Evolutionary conservation across 352 stramenopile species (phyloP), one percentile per base, ranked within the genome.

Genomic region (Plasmopara halstedii): DNA sequence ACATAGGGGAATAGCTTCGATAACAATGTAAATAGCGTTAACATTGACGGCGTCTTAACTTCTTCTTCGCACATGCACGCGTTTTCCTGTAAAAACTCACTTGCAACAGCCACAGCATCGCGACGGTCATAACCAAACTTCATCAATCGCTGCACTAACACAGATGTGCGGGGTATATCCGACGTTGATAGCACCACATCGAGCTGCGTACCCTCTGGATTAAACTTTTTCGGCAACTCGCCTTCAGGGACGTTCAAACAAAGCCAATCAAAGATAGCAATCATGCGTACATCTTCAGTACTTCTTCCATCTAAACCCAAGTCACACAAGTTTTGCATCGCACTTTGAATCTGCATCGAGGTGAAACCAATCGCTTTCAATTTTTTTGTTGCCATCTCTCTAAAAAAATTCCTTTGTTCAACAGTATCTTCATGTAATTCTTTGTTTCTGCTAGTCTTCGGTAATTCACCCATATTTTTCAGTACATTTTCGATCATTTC

Each of bases 401-500:
- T 45, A 29, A 29, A 29, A 2, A 29, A 4, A 29, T 50, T 44
- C 31, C n/a, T 52, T 25, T 38, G 21, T 18, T 58, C 3, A n/a
- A 18, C 25, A n/a, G n/a, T n/a, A 1, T 47, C 38, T 11, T 45
- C 39, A 7, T 42, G 7, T 14, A 35, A 17, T 18, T 26, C 4
- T 29, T 17, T 20, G 22, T 49, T 39, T 2, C 21, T 27, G 11
- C 4, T 49, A 19, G 32, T 54, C 50, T 32, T 56, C 2, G 58
- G 34, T 38, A 62, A 57, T 1, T 47, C 54, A 2, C 69, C 70
- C 4, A 88, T 29, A 2, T 73, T 53, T 29, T 54, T 70, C 47
- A 95, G 57, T 22, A 97, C 67, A 2, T 51, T 58, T 62, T 97
- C 86, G 50, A 98, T 95, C 37, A 87, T 60, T 23, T 86, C 75